phyloP scores from a whole-genome alignment of 495 filamentous ascomycete genomes.

The Hypoxylon crocopeplum region DNA sequence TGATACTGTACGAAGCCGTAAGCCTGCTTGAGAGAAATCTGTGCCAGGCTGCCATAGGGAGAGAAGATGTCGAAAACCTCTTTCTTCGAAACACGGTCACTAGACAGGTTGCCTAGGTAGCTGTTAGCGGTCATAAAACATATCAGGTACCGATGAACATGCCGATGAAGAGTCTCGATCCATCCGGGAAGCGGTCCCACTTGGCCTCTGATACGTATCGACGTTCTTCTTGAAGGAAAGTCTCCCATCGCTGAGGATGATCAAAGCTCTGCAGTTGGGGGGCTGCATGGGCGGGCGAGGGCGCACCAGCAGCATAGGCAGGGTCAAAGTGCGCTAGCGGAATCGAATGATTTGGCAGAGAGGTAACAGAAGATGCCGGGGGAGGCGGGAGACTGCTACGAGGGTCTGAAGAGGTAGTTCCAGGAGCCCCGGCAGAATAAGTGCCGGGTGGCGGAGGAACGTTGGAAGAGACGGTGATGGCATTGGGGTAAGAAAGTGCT shows the following conservation, averaged over 20 bases:
- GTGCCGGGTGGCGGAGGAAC: constrained; percentile 51
- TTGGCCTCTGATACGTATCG: constrained; percentile 84
- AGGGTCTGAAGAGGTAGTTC: constrained; percentile 59
- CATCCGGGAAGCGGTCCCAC: constrained; percentile 90
- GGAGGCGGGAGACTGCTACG: constrained; percentile 64
- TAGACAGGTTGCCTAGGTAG: constrained; percentile 83
- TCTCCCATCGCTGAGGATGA: constrained; percentile 77
- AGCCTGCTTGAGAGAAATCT: constrained; percentile 95
- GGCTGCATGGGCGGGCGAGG: constrained; percentile 5
- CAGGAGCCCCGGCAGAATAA: constrained; percentile 59
- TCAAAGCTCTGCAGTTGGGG: constrained; percentile 55
- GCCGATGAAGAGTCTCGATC: constrained; percentile 92
- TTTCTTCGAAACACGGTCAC: constrained; percentile 89
- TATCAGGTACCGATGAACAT: constrained; percentile 45
- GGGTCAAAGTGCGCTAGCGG: constrained; percentile 31
- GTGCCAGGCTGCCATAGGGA: constrained; percentile 84
- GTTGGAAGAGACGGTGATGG: constrained; percentile 51
- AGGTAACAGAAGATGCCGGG: constrained; percentile 60
- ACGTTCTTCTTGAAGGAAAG: constrained; percentile 80
- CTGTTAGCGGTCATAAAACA: constrained; percentile 5
- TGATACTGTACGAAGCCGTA: constrained; percentile 98
- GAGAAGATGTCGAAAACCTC: constrained; percentile 92
- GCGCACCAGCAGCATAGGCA: constrained; percentile 28
- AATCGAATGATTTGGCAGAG: constrained; percentile 25
- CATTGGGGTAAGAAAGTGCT: constrained; percentile 28